Percentiles rank a stretch among this genome's conserved stretches.
These are phyloP conservation scores for Fusarium marasasianum DNA, from an alignment of 2,329 filamentous ascomycete species.

Conservation along the genomic window DNA sequence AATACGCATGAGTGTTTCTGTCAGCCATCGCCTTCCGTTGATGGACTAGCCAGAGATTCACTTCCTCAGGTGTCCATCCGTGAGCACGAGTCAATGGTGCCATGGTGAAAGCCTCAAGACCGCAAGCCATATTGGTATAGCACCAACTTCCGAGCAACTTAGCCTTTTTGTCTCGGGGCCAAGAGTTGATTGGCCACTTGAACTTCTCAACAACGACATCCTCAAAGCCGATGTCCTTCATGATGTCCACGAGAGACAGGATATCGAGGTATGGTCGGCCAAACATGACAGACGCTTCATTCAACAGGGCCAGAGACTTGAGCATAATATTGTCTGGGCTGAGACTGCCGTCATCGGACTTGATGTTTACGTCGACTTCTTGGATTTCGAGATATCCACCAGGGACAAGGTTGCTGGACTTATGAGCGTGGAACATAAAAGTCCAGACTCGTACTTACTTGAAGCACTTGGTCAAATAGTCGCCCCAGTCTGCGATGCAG, in stretches of 20 bases:
- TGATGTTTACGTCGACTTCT: slow-evolving; percentile 20
- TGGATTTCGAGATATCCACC: slow-evolving; percentile 34
- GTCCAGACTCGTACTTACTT: neutral
- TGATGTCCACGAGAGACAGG: slow-evolving; percentile 9
- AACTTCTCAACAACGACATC: slow-evolving; percentile 22
- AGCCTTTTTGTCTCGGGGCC: slow-evolving; percentile 24
- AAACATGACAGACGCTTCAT: slow-evolving; percentile 39
- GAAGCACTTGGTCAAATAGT: slow-evolving; percentile 7
- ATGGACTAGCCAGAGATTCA: slow-evolving; percentile 16
- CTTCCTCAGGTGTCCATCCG: slow-evolving; percentile 21
- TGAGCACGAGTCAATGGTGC: slow-evolving; percentile 24
- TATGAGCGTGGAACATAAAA: neutral
- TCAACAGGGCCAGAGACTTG: slow-evolving; percentile 30
- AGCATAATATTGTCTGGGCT: slow-evolving; percentile 23
- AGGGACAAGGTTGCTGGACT: slow-evolving; percentile 22
- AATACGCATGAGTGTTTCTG: slow-evolving; percentile 14
- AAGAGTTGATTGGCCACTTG: slow-evolving; percentile 36
- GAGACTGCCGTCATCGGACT: slow-evolving; percentile 35
- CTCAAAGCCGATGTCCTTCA: slow-evolving; percentile 33
- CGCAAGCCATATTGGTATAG: slow-evolving; percentile 13
- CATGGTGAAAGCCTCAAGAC: slow-evolving; percentile 34
- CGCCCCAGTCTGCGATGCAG: slow-evolving; percentile 6
- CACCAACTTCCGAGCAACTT: slow-evolving; percentile 33
- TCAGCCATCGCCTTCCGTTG: slow-evolving; percentile 23
- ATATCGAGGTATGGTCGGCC: slow-evolving; percentile 27